Evolutionary conservation across 1,284 basidiomycete species (phyloP).

Genomic region (Microbotryum lychnidis-dioicae): DNA sequence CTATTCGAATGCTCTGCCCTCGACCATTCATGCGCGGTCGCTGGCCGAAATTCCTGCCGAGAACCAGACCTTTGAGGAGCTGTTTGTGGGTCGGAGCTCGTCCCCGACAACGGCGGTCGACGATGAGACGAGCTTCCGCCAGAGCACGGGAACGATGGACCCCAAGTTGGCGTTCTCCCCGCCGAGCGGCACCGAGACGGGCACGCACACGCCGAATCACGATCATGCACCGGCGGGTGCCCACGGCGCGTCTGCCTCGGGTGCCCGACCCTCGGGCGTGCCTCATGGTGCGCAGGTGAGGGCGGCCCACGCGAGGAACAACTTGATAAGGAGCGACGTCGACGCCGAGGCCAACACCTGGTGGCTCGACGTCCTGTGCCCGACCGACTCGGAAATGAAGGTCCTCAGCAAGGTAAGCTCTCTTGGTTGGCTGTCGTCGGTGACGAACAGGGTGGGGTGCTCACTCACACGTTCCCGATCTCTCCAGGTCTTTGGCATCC

Average conservation of each 20-base stretch:
- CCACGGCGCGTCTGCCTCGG: not conserved
- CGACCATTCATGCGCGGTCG: conserved; percentile 90
- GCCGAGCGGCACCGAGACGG: conserved; percentile 1
- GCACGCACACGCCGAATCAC: conserved; percentile 9
- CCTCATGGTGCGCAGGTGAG: conserved; percentile 3
- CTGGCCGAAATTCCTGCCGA: conserved; percentile 89
- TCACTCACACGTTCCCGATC: not conserved
- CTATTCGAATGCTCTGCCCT: conserved; percentile 86
- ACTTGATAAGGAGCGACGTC: conserved; percentile 43
- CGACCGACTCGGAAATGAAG: conserved; percentile 98
- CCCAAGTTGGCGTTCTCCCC: conserved; percentile 12
- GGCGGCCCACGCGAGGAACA: conserved; percentile 4
- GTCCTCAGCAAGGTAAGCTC: conserved; percentile 72
- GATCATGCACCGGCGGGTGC: conserved; percentile 4
- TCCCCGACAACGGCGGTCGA: conserved; percentile 24
- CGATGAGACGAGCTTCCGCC: conserved; percentile 19
- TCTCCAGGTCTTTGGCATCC: conserved; percentile 81
- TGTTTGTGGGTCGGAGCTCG: conserved; percentile 58
- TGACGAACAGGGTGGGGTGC: not conserved
- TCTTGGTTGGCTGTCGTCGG: not conserved
- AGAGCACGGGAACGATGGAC: conserved; percentile 20
- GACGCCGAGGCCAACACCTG: conserved; percentile 70
- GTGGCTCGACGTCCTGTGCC: conserved; percentile 94
- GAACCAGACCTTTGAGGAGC: conserved; percentile 83
- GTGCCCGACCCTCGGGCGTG: conserved; percentile 5